These are phyloP conservation scores for Violaceomyces palustris DNA, from an alignment of 1,284 basidiomycete genomes.

Conservation along the genomic window DNA sequence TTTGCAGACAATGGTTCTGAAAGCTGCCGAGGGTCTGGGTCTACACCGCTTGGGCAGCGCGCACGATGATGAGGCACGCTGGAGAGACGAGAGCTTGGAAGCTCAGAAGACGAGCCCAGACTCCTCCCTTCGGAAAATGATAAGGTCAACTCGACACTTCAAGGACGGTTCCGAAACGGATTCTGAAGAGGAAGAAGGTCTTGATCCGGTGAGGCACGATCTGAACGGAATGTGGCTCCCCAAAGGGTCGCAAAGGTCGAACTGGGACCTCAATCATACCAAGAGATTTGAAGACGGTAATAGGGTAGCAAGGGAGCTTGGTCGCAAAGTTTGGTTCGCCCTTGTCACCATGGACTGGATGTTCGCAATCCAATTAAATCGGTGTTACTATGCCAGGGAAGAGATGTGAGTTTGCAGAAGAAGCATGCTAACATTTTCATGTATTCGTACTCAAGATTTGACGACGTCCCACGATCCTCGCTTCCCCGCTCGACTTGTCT, in stretches of 20 bases:
- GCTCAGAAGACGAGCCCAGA: conserved; percentile 4
- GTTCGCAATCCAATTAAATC: conserved; percentile 17
- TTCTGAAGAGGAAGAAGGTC: conserved; percentile 19
- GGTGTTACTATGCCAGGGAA: conserved; percentile 21
- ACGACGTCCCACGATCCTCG: no score
- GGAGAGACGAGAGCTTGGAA: conserved; percentile 15
- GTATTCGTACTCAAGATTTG: no score
- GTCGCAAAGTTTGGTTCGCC: conserved; percentile 31
- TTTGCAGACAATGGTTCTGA: conserved; percentile 19
- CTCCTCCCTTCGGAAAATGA: conserved; percentile 10
- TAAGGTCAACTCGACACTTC: conserved; percentile 12
- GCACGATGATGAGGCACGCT: conserved; percentile 30
- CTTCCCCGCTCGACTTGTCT: no score
- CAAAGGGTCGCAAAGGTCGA: conserved; percentile 5
- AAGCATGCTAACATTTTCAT: no score
- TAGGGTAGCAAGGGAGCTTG: conserved; percentile 15
- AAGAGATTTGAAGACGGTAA: conserved; percentile 23
- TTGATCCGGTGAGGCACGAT: conserved; percentile 17
- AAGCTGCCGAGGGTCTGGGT: conserved; percentile 27
- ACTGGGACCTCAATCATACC: conserved; percentile 9
- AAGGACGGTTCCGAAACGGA: conserved; percentile 18
- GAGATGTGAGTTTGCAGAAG: conserved; percentile 2
- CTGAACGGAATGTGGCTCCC: conserved; percentile 27
- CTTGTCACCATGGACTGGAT: conserved; percentile 25
- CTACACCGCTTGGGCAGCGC: conserved; percentile 35